These are phyloP conservation scores for Prunus persica DNA, from an alignment of 306 rosid genomes.

Conservation along the genomic window Prunus_persica_NCBIv2 NC_034011.1:2642001-2642500, in stretches of 20 bases:
- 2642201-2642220: conserved; percentile 56
- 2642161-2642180: conserved; percentile 34
- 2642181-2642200: conserved; percentile 44
- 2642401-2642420: too few relatives aligned
- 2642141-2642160: conserved; percentile 47
- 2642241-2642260: conserved; percentile 62
- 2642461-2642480: neutral
- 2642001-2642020: conserved; percentile 31
- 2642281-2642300: conserved; percentile 4
- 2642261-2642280: conserved; percentile 67
- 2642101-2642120: conserved; percentile 72
- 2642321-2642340: too few relatives aligned
- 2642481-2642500: neutral
- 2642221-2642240: conserved; percentile 48
- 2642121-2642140: conserved; percentile 92
- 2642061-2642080: conserved; percentile 46
- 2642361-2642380: too few relatives aligned
- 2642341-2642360: too few relatives aligned
- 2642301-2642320: neutral
- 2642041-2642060: conserved; percentile 32
- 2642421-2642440: too few relatives aligned
- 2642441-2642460: neutral
- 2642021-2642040: conserved; percentile 28
- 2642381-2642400: neutral
- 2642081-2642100: conserved; percentile 74